Conservation (phyloP, 2,329 filamentous ascomycete species). For the Pseudodiploospora longispora region DNA sequence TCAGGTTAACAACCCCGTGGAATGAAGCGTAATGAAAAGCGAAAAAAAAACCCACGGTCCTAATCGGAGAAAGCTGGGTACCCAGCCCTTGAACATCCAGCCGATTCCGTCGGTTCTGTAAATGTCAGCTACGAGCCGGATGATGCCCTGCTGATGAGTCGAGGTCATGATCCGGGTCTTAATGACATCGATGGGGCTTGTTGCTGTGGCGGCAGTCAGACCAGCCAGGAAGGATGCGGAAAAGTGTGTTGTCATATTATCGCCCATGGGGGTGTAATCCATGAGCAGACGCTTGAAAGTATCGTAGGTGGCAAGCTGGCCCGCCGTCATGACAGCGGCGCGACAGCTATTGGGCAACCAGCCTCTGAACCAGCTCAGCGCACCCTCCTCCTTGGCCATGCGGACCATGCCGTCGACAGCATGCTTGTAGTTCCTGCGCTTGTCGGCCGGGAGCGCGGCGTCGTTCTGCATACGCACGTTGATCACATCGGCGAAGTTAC, state of each 20-base stretch:
- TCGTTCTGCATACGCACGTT: constrained; percentile 99
- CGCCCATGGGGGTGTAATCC: constrained; percentile 55
- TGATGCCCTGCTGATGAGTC: constrained; percentile 40
- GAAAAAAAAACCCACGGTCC: constrained; percentile 45
- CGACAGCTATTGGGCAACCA: constrained; percentile 75
- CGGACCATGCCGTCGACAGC: constrained; percentile 78
- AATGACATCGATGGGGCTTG: constrained; percentile 79
- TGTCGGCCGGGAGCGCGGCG: constrained; percentile 60
- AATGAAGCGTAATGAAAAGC: not conserved
- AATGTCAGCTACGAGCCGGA: constrained; percentile 56
- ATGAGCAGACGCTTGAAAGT: constrained; percentile 67
- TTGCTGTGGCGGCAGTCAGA: constrained; percentile 76
- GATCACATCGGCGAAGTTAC: constrained; percentile 91
- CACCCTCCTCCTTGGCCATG: constrained; percentile 82
- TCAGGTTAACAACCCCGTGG: not conserved
- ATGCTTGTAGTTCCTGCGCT: constrained; percentile 82
- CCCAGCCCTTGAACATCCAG: constrained; percentile 90
- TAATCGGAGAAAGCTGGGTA: constrained; percentile 62
- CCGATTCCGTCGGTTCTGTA: constrained; percentile 61
- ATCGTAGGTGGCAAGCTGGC: constrained; percentile 79
- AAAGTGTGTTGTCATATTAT: constrained; percentile 72
- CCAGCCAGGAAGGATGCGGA: constrained; percentile 69
- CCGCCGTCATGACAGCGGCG: constrained; percentile 81
- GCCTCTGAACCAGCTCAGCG: constrained; percentile 69
- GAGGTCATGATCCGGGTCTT: constrained; percentile 83